Evolutionary conservation across 2,329 filamentous ascomycete genomes (phyloP).

Genomic region (Neonectria punicea): DNA sequence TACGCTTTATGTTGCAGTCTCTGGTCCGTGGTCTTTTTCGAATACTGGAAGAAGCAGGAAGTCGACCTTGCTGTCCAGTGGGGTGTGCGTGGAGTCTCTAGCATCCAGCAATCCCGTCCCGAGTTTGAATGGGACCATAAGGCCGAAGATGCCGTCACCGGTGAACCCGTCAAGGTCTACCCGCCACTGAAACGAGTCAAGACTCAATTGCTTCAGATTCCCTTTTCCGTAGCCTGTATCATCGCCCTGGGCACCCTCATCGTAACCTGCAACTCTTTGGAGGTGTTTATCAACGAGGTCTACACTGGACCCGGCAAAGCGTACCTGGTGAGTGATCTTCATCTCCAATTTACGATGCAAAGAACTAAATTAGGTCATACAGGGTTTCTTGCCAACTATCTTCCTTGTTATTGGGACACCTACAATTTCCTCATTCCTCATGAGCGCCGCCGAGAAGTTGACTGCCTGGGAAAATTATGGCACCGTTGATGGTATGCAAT

Average conservation of each 20-base stretch:
- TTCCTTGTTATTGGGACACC: constrained; percentile 87
- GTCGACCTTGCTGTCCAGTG: constrained; percentile 86
- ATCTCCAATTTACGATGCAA: not conserved
- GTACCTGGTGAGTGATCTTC: constrained; percentile 71
- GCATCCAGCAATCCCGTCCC: constrained; percentile 79
- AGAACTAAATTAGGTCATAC: constrained; percentile 24
- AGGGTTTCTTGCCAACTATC: constrained; percentile 89
- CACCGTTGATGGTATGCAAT: constrained; percentile 72
- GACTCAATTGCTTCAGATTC: constrained; percentile 83
- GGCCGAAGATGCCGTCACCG: constrained; percentile 81
- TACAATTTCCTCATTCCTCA: constrained; percentile 79
- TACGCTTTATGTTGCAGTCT: constrained; percentile 83
- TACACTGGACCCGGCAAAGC: constrained; percentile 90
- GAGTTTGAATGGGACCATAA: constrained; percentile 85
- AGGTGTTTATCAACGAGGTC: constrained; percentile 95
- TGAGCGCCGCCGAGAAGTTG: constrained; percentile 77
- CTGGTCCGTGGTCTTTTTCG: constrained; percentile 92
- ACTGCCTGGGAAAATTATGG: constrained; percentile 93
- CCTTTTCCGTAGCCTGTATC: constrained; percentile 82
- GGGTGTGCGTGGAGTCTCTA: constrained; percentile 86
- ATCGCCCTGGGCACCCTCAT: constrained; percentile 83
- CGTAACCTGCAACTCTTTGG: constrained; percentile 86
- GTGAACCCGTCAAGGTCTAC: constrained; percentile 80
- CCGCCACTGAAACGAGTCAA: constrained; percentile 78
- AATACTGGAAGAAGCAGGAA: constrained; percentile 97